Evolutionary conservation across 306 rosid species (phyloP).

Genomic region (Luffa acutangula): DNA sequence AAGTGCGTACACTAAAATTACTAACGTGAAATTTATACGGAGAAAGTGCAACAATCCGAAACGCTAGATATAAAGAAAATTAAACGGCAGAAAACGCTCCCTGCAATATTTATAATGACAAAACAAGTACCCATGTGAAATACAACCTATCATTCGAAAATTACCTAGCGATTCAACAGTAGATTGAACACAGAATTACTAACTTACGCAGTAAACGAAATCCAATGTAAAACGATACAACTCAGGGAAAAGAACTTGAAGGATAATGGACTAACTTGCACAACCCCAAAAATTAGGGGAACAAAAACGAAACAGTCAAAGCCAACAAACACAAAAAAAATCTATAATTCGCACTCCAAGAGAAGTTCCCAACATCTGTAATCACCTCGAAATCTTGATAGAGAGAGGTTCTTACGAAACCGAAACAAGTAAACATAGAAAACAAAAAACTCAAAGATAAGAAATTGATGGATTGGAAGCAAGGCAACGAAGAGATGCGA

Average conservation of each 20-base stretch:
- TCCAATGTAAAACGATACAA: not conserved
- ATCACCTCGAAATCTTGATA: not conserved
- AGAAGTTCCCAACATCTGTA: not conserved
- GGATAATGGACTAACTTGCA: not conserved
- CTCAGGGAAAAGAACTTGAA: not conserved
- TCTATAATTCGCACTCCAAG: not conserved
- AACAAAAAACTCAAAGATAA: not conserved
- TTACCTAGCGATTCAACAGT: not conserved
- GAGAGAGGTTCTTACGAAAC: not conserved
- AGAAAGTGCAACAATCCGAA: not conserved
- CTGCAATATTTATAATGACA: not conserved
- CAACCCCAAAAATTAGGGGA: not conserved
- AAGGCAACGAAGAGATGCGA: conserved; percentile 1
- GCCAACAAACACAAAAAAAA: not conserved
- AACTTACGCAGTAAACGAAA: not conserved
- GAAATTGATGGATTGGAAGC: not conserved
- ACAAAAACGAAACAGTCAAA: not conserved
- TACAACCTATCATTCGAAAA: not conserved
- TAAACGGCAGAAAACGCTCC: not conserved
- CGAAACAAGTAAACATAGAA: not conserved
- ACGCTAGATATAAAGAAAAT: not conserved
- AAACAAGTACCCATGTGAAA: not conserved
- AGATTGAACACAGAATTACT: not conserved
- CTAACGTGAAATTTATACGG: not conserved
- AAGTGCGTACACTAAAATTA: not conserved